phyloP scores from a whole-genome alignment of 2,329 filamentous ascomycete species.

The Beauveria sp. region DNA sequence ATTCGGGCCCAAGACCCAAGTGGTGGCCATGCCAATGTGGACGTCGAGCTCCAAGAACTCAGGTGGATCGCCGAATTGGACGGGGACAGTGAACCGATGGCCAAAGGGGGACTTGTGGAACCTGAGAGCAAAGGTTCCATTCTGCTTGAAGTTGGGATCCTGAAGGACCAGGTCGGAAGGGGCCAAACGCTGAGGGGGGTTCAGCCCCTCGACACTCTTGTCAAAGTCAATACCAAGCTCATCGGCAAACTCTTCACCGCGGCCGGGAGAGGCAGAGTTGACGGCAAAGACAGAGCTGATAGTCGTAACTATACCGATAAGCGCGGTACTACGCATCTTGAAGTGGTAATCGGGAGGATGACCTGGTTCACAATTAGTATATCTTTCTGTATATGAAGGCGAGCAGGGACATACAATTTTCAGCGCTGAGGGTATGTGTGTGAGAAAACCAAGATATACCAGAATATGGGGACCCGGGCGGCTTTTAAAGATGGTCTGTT shows the following conservation, averaged over 20 bases:
- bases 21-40: background rate
- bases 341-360: background rate
- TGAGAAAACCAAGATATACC: background rate
- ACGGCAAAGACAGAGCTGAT: background rate
- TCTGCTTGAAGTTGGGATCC: background rate
- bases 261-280: background rate
- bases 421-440: too few relatives aligned
- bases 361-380: background rate
- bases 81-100: background rate
- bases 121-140: background rate
- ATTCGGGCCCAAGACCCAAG: background rate
- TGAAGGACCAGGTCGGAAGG: too few relatives aligned
- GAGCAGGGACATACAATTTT: background rate
- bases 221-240: too few relatives aligned
- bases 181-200: too few relatives aligned
- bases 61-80: background rate
- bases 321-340: background rate
- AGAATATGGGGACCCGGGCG: background rate
- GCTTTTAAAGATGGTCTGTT: background rate
- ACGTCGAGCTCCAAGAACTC: background rate
- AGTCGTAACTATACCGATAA: background rate
- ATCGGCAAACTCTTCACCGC: background rate
- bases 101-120: background rate
- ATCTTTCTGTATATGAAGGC: background rate
- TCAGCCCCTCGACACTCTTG: too few relatives aligned